Evolutionary conservation across 495 filamentous ascomycete genomes (phyloP).

Genomic region (Thermochaetoides thermophila): DNA sequence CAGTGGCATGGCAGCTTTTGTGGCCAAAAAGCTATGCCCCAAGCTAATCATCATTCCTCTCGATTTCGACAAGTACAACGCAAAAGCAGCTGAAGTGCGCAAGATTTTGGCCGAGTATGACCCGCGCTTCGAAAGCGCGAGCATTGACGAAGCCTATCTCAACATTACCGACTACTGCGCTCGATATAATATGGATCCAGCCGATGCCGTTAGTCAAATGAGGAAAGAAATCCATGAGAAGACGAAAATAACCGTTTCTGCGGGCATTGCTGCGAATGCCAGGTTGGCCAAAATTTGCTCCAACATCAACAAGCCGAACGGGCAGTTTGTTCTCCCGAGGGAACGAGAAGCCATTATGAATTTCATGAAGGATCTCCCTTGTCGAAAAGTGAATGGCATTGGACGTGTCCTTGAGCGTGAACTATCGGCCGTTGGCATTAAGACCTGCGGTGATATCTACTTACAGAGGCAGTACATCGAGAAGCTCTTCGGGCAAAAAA

Average conservation of each 20-base stretch:
- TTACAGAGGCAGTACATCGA: constrained; percentile 51
- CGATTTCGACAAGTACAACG: constrained; percentile 82
- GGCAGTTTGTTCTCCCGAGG: constrained; percentile 63
- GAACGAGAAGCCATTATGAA: constrained; percentile 59
- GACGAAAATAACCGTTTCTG: constrained; percentile 78
- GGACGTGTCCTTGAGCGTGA: constrained; percentile 91
- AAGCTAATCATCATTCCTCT: constrained; percentile 66
- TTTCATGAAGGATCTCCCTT: constrained; percentile 72
- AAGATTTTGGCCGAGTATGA: constrained; percentile 76
- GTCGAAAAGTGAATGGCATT: constrained; percentile 84
- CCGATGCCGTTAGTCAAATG: constrained; percentile 60
- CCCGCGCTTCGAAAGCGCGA: constrained; percentile 77
- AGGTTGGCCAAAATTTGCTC: constrained; percentile 89
- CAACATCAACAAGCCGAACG: constrained; percentile 93
- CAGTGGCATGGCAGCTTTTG: constrained; percentile 90
- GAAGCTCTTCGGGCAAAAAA: constrained; percentile 80
- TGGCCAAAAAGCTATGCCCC: constrained; percentile 88
- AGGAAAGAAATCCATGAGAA: constrained; percentile 60
- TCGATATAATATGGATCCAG: constrained; percentile 50
- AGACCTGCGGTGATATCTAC: constrained; percentile 83
- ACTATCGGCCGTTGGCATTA: constrained; percentile 71
- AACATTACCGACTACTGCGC: constrained; percentile 84
- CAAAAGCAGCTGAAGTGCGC: constrained; percentile 80
- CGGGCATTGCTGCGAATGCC: constrained; percentile 85
- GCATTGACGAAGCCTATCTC: constrained; percentile 90